These are phyloP conservation scores for Trematosphaeria pertusa DNA, from an alignment of 2,329 filamentous ascomycete genomes.

Conservation along the genomic window DNA sequence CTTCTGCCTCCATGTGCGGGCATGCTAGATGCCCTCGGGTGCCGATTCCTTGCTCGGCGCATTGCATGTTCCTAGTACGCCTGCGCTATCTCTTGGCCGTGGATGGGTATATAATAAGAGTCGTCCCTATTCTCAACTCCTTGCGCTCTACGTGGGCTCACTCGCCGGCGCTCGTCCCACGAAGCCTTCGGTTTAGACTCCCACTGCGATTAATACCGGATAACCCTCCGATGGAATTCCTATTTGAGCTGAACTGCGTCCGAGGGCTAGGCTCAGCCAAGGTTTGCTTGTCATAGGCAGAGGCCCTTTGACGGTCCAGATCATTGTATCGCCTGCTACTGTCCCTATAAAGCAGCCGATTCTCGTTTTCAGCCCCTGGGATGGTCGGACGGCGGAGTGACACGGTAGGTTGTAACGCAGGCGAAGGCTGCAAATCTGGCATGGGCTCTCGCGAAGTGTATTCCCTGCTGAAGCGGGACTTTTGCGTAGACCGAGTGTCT, in stretches of 20 bases:
- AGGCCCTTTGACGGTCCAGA: slow-evolving; percentile 38
- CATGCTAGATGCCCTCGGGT: no score
- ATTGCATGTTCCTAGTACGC: no score
- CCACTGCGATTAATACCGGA: slow-evolving; percentile 35
- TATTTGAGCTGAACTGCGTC: slow-evolving; percentile 33
- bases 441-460: slow-evolving; percentile 48
- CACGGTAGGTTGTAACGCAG: slow-evolving; percentile 34
- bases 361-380: slow-evolving; percentile 30
- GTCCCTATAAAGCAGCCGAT: slow-evolving; percentile 36
- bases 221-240: slow-evolving; percentile 37
- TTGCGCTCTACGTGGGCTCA: no score
- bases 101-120: no score
- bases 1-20: no score
- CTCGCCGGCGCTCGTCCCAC: slow-evolving; percentile 41
- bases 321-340: slow-evolving; percentile 34
- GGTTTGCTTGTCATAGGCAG: slow-evolving; percentile 40
- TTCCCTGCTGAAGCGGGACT: slow-evolving; percentile 36
- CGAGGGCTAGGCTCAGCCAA: slow-evolving; percentile 30
- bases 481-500: slow-evolving; percentile 33
- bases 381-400: slow-evolving; percentile 41
- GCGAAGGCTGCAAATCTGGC: slow-evolving; percentile 43
- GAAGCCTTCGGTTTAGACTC: slow-evolving; percentile 35
- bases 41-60: no score
- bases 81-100: no score
- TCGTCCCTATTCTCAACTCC: no score